A percentile compares a stretch with the other conserved stretches of the same genome.
Evolutionary conservation across 208 protist species (phyloP).

Genomic region (Leishmania martiniquensis): DNA sequence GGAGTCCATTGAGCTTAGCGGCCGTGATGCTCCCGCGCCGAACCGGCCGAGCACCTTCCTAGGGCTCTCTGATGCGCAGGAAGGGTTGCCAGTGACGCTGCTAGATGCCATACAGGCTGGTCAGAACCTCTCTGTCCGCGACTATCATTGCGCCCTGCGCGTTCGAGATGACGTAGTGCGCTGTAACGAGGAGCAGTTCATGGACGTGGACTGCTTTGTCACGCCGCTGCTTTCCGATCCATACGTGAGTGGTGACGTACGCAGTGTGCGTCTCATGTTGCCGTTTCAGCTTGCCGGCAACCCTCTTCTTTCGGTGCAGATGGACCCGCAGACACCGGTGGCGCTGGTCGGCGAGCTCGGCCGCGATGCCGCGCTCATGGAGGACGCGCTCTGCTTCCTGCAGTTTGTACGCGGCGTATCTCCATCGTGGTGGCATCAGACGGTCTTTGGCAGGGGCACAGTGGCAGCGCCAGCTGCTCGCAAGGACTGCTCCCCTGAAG

Average conservation of each 20-base stretch:
- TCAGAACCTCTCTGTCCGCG: constrained; percentile 44
- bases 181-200: constrained; percentile 82
- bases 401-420: constrained; percentile 82
- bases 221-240: constrained; percentile 77
- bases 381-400: constrained; percentile 80
- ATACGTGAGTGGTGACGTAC: constrained; percentile 68
- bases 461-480: constrained; percentile 1
- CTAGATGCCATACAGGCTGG: constrained; percentile 60
- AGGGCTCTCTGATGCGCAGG: constrained; percentile 44
- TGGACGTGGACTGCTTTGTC: constrained; percentile 83
- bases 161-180: constrained; percentile 82
- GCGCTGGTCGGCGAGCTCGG: constrained; percentile 81
- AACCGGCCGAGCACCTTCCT: constrained; percentile 35
- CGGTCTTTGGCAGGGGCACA: constrained; percentile 20
- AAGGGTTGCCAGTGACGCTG: constrained; percentile 68
- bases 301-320: constrained; percentile 81
- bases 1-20: constrained; percentile 5
- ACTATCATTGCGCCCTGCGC: constrained; percentile 80
- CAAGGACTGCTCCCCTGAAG: not conserved
- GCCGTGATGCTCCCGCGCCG: constrained; percentile 8
- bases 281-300: constrained; percentile 86
- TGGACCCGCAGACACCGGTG: constrained; percentile 68
- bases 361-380: constrained; percentile 81
- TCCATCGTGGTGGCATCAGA: constrained; percentile 68
- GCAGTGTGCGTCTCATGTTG: constrained; percentile 63